Base-by-base conservation (phyloP, 768 basidiomycete species). In the Lactifluus echinatus region DNA sequence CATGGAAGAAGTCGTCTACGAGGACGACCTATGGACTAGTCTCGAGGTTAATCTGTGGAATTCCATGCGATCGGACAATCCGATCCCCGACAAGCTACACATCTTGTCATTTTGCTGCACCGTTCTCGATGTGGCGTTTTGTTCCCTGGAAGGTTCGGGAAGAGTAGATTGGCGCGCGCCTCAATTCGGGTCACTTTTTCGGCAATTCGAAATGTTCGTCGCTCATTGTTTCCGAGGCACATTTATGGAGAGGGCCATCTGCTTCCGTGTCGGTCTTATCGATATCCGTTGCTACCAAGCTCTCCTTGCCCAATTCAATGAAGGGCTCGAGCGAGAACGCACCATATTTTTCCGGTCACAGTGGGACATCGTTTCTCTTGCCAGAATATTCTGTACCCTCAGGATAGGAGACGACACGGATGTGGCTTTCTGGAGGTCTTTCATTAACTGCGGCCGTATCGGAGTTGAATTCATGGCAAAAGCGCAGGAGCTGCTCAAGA, bases 361-460 rank as follows among this genome's bases (percentile, higher is more conserved):
- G 24, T 57, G 56, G 56, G 56, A 57, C 31, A 14, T 53, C 17
- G 37, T 37, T 17, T 52, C 45, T 26, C 51, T 57, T 29, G 50
- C 45, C 24, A 46, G 45, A 21, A 10, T 57, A 4, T 28, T 57
- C 37, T 47, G 11, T 15, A 40, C 37, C 12, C 29, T 57, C n/a
- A 29, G 36, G 1, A 14, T 47, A 12, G 51, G 46, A 1, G 24
- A 36, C 14, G 21, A 24, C n/a, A 26, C 28, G 1, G 45, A 47
- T 28, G 29, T 29, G n/a, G 24, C 42, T 8, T 53, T 48, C 15
- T 48, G 51, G 57, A 29, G 5, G 15, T 34, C 46, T 31, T 53
- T 34, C 31, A 3, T 48, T 33, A 11, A 49, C 24, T 45, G 51
- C 10, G 51, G 51, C 1, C 24, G 28, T n/a, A 34, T 46, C 23